A percentile compares a stretch with the other conserved stretches of the same genome.
These are phyloP conservation scores for Psilocybe cubensis DNA, from an alignment of 768 basidiomycete species.

Conservation along the genomic window DNA sequence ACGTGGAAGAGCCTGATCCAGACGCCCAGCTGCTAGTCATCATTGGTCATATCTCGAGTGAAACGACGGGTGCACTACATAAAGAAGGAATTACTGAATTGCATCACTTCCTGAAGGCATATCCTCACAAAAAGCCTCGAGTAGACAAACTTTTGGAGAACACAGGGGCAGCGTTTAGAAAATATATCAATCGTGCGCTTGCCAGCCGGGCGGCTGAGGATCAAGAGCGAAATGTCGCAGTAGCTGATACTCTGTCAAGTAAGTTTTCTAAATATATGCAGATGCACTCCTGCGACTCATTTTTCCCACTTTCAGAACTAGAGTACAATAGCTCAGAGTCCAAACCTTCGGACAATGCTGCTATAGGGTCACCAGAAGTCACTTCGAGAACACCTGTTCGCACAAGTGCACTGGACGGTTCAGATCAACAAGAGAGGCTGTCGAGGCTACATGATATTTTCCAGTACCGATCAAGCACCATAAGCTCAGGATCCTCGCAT, in stretches of 20 bases:
- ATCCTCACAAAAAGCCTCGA: constrained; percentile 80
- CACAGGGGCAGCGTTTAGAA: constrained; percentile 88
- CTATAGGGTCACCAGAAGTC: constrained; percentile 32
- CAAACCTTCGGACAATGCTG: constrained; percentile 3
- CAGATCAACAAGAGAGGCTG: constrained; percentile 62
- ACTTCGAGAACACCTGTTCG: constrained; percentile 28
- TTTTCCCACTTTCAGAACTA: constrained; percentile 47
- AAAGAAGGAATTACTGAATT: constrained; percentile 95
- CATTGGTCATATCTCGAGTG: constrained; percentile 86
- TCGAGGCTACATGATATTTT: constrained; percentile 82
- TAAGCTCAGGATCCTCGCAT: constrained; percentile 50
- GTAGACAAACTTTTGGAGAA: constrained; percentile 90
- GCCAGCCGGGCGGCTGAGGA: constrained; percentile 90
- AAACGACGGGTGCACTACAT: constrained; percentile 86
- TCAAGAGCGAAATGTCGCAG: constrained; percentile 75
- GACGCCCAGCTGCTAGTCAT: constrained; percentile 83
- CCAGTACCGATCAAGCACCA: constrained; percentile 76
- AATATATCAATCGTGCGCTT: constrained; percentile 87
- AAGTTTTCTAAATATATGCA: constrained; percentile 31
- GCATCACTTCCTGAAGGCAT: constrained; percentile 89
- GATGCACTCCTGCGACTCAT: not conserved
- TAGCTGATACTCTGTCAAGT: constrained; percentile 87
- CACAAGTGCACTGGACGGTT: constrained; percentile 18
- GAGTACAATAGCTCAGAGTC: constrained; percentile 58
- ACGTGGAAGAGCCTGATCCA: constrained; percentile 83